Conservation (phyloP, 352 stramenopile species). For the Globisporangium spiculum region DNA sequence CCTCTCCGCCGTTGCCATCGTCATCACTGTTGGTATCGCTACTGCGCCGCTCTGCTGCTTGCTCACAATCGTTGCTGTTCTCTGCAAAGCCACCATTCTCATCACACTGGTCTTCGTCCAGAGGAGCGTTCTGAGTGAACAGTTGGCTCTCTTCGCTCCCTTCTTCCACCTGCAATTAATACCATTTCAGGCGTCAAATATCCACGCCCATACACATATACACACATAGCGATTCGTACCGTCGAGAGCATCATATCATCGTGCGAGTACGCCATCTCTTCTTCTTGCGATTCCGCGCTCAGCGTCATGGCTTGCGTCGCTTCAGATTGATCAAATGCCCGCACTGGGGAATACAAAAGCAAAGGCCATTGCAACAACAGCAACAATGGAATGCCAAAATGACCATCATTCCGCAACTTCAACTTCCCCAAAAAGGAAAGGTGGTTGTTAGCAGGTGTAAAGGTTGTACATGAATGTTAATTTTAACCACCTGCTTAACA, state of each 20-base stretch:
- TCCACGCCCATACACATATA: too few species aligned
- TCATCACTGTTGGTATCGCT: background rate
- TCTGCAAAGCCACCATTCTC: background rate
- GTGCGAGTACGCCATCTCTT: background rate
- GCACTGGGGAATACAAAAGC: background rate
- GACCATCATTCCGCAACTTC: conserved; percentile 13
- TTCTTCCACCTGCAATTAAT: conserved; percentile 4
- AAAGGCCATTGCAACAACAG: background rate
- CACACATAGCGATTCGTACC: background rate
- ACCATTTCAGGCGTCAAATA: background rate
- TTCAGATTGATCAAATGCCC: background rate
- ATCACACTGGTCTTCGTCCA: background rate
- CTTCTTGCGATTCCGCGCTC: conserved; percentile 7
- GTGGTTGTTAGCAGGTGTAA: conserved; percentile 1
- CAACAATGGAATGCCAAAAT: background rate
- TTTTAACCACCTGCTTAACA: background rate
- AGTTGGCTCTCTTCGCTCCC: conserved; percentile 7
- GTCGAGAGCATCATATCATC: conserved; percentile 5
- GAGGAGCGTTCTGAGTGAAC: background rate
- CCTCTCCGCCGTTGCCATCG: background rate
- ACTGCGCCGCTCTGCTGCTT: background rate
- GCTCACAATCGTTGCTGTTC: background rate
- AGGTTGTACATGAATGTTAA: background rate
- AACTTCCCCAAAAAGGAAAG: conserved; percentile 5
- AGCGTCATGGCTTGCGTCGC: background rate